Evolutionary conservation across 495 filamentous ascomycete species (phyloP).

Genomic region (Hypoxylon cercidicola): DNA sequence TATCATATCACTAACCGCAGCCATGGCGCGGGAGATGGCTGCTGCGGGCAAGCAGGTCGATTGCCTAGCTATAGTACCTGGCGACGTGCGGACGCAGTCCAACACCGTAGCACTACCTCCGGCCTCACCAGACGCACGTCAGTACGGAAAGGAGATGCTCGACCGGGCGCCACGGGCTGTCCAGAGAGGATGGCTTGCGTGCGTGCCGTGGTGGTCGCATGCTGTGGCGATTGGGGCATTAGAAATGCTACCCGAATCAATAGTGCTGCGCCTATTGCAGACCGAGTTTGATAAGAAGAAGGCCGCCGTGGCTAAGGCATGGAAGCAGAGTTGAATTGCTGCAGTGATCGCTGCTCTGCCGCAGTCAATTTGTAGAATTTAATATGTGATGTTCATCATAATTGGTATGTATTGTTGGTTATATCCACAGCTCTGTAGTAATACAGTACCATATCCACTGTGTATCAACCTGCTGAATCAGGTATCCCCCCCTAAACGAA

Average conservation of each 20-base stretch:
- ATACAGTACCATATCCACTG: too few relatives aligned
- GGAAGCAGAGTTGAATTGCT: constrained; percentile 1
- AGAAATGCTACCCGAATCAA: constrained; percentile 7
- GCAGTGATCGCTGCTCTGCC: background rate
- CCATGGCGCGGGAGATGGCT: constrained; percentile 40
- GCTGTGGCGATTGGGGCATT: constrained; percentile 15
- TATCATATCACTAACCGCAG: constrained; percentile 36
- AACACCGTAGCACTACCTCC: constrained; percentile 27
- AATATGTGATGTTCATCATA: constrained; percentile 7
- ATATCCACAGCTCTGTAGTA: constrained; percentile 9
- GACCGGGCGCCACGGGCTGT: constrained; percentile 25
- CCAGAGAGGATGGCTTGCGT: constrained; percentile 26
- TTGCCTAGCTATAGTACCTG: constrained; percentile 33
- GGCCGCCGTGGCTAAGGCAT: constrained; percentile 17
- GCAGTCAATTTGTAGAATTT: constrained; percentile 1
- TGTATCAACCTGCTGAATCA: constrained; percentile 2
- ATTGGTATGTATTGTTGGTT: constrained; percentile 17
- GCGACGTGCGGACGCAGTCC: constrained; percentile 35
- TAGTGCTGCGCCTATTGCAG: constrained; percentile 15
- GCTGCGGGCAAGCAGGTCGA: constrained; percentile 35
- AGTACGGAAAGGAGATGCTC: constrained; percentile 28
- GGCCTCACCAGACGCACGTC: constrained; percentile 21
- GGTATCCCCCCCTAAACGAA: constrained; percentile 1
- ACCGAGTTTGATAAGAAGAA: constrained; percentile 18
- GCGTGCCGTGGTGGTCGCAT: constrained; percentile 30